A percentile compares a stretch with the other conserved stretches of the same genome.
These are phyloP conservation scores for Russula sp. DNA, from an alignment of 768 basidiomycete genomes.

Conservation along the genomic window DNA sequence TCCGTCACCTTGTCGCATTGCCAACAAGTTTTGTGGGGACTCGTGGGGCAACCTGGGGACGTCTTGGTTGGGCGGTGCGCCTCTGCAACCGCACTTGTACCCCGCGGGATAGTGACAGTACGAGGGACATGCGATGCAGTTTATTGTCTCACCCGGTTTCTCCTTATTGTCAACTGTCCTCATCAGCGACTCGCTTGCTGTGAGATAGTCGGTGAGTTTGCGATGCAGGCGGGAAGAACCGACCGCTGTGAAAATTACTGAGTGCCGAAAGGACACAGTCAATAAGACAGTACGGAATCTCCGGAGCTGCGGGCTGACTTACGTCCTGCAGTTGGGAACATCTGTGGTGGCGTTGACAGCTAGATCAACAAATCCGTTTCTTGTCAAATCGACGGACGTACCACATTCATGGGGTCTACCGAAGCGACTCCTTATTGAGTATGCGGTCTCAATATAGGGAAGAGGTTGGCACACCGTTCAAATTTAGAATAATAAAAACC, in stretches of 20 bases:
- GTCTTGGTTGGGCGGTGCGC: background rate
- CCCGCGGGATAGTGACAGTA: background rate
- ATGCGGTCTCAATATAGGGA: background rate
- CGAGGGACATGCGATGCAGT: background rate
- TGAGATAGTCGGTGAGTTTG: background rate
- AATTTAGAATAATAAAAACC: slow-evolving; percentile 2
- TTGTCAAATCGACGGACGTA: background rate
- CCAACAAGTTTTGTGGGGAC: background rate
- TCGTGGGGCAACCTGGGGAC: background rate
- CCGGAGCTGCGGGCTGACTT: background rate
- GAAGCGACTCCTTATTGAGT: background rate
- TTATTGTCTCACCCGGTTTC: background rate
- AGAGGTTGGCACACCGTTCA: background rate
- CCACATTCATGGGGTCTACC: slow-evolving; percentile 3
- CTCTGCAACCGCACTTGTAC: background rate
- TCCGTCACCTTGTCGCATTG: background rate
- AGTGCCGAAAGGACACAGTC: background rate
- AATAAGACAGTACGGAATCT: background rate
- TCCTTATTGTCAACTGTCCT: background rate
- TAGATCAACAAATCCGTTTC: background rate
- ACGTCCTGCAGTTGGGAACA: background rate
- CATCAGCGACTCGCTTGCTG: background rate
- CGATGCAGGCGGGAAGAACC: background rate
- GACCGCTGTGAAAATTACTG: background rate
- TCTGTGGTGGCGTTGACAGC: background rate